Evolutionary conservation across 202 grass and related monocot species (phyloP).

Genomic region (Schoenoplectus tabernaemontani): DNA sequence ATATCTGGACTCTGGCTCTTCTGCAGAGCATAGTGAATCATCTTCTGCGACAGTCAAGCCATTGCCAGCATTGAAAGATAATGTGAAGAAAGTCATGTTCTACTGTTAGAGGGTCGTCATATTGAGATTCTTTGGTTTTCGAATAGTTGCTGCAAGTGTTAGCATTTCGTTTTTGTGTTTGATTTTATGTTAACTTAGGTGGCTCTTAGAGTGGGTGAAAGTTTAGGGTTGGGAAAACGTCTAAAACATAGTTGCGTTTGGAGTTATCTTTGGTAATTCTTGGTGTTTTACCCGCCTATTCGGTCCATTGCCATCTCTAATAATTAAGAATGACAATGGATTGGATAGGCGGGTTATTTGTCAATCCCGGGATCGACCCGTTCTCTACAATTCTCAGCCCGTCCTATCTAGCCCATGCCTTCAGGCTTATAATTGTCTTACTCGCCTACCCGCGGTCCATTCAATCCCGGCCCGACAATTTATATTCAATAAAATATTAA

Average conservation of each 20-base stretch:
- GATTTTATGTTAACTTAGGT: background rate
- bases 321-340: no score
- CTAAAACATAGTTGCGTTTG: background rate
- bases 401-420: no score
- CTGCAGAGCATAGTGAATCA: background rate
- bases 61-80: conserved; percentile 37
- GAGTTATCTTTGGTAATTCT: background rate
- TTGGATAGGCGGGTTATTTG: no score
- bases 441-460: no score
- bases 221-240: no score
- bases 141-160: background rate
- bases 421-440: no score
- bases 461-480: no score
- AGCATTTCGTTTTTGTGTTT: background rate
- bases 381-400: no score
- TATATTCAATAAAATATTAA: no score
- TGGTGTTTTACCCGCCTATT: no score
- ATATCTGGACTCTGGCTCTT: conserved; percentile 24
- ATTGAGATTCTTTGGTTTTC: background rate
- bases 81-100: conserved; percentile 54
- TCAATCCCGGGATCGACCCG: no score
- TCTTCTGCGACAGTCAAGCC: background rate
- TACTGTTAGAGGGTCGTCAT: conserved; percentile 32
- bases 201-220: background rate
- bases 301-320: no score